Percentiles rank a stretch among this genome's conserved stretches.
Conservation (phyloP, 2,329 filamentous ascomycete genomes). For the Colletotrichum orchidophilum region DNA sequence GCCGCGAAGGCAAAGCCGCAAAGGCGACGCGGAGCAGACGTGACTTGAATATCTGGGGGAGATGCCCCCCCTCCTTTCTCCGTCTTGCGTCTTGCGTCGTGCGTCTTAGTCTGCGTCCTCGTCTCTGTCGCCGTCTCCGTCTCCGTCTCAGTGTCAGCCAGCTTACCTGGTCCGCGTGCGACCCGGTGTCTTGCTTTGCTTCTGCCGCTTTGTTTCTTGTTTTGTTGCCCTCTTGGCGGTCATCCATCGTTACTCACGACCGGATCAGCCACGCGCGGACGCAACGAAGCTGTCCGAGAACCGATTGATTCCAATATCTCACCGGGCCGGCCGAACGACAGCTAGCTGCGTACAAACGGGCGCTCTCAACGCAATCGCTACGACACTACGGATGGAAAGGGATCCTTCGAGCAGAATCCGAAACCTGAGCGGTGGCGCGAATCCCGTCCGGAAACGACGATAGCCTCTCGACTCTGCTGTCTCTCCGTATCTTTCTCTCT, state of each 20-base stretch:
- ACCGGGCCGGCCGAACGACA: slow-evolving; percentile 9
- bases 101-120: background rate
- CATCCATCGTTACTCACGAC: background rate
- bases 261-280: background rate
- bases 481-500: background rate
- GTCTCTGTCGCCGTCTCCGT: background rate
- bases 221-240: background rate
- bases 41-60: slow-evolving; percentile 18
- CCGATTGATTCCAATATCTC: background rate
- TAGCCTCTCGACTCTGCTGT: background rate
- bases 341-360: slow-evolving; percentile 1
- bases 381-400: background rate
- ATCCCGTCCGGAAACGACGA: background rate
- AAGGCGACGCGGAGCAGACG: background rate
- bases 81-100: background rate
- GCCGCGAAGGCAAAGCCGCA: background rate
- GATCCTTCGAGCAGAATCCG: background rate
- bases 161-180: background rate
- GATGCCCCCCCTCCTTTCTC: background rate
- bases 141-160: background rate
- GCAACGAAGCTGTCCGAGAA: slow-evolving; percentile 2
- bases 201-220: background rate
- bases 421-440: background rate
- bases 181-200: background rate
- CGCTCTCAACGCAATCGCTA: background rate